Percentiles rank a stretch among this genome's conserved stretches.
These are phyloP conservation scores for Melastoma candidum DNA, from an alignment of 441 rosid species.

Conservation along the genomic window DNA sequence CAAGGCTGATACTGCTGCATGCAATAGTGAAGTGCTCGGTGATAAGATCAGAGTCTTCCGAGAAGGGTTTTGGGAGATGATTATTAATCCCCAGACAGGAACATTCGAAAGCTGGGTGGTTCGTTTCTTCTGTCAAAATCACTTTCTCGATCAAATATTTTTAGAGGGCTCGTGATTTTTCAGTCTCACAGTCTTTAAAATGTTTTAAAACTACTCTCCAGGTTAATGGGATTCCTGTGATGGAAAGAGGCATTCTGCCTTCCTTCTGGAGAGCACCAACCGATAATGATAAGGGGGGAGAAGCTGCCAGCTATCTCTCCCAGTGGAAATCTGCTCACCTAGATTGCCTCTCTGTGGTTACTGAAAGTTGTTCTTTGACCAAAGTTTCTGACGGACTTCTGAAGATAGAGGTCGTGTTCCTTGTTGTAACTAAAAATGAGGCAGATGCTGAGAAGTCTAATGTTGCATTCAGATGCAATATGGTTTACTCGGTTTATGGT, in stretches of 20 bases:
- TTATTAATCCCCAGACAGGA: conserved; percentile 50
- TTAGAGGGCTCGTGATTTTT: too few species aligned
- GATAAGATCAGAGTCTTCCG: conserved; percentile 44
- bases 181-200: too few species aligned
- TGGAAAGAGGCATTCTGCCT: conserved; percentile 69
- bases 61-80: conserved; percentile 63
- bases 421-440: conserved; percentile 29
- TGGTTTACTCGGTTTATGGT: conserved; percentile 48
- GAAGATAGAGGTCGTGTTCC: conserved; percentile 44
- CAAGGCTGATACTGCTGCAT: conserved; percentile 29
- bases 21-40: conserved; percentile 42
- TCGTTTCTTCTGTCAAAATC: conserved; percentile 12
- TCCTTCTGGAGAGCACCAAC: conserved; percentile 97
- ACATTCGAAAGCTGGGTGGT: conserved; percentile 84
- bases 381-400: conserved; percentile 31
- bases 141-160: not conserved
- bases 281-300: conserved; percentile 98
- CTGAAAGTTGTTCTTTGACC: conserved; percentile 53
- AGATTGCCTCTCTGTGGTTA: conserved; percentile 39
- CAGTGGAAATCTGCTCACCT: conserved; percentile 70
- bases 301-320: conserved; percentile 51
- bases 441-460: conserved; percentile 24
- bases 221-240: conserved; percentile 63
- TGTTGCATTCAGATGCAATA: conserved; percentile 44
- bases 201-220: conserved; percentile 22